Conservation (phyloP, 2,329 filamentous ascomycete genomes). For the Claviceps sp. region DNA sequence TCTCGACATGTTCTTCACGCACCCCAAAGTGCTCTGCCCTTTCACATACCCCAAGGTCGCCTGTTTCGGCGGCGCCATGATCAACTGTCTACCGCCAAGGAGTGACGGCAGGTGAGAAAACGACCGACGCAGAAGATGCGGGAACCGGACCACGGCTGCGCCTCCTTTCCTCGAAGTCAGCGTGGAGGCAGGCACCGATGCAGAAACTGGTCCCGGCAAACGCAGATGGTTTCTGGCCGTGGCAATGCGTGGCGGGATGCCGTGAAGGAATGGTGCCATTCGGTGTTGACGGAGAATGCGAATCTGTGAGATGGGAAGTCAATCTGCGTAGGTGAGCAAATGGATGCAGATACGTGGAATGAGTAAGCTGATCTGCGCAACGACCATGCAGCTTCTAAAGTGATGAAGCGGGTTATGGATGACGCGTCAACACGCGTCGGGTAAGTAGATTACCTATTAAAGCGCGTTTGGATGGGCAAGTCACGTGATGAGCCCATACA, state of each 20-base stretch:
- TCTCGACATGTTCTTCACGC: constrained; percentile 16
- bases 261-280: background rate
- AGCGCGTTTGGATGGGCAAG: too few relatives aligned
- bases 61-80: constrained; percentile 51
- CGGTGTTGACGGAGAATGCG: background rate
- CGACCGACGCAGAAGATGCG: constrained; percentile 1
- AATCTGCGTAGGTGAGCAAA: too few relatives aligned
- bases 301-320: too few relatives aligned
- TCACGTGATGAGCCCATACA: too few relatives aligned
- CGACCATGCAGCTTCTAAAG: too few relatives aligned
- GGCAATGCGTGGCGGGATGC: background rate
- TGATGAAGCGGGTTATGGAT: too few relatives aligned
- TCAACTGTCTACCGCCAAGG: constrained; percentile 5
- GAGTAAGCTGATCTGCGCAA: too few relatives aligned
- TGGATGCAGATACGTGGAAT: too few relatives aligned
- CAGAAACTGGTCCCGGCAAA: background rate
- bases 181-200: too few relatives aligned
- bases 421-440: too few relatives aligned
- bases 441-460: too few relatives aligned
- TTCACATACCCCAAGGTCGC: constrained; percentile 81
- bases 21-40: constrained; percentile 64
- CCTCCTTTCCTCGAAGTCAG: constrained; percentile 6
- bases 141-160: background rate
- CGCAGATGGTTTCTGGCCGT: background rate
- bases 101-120: constrained; percentile 1